phyloP scores from a whole-genome alignment of 768 basidiomycete genomes.

The Auricularia auricula-judae region DNA sequence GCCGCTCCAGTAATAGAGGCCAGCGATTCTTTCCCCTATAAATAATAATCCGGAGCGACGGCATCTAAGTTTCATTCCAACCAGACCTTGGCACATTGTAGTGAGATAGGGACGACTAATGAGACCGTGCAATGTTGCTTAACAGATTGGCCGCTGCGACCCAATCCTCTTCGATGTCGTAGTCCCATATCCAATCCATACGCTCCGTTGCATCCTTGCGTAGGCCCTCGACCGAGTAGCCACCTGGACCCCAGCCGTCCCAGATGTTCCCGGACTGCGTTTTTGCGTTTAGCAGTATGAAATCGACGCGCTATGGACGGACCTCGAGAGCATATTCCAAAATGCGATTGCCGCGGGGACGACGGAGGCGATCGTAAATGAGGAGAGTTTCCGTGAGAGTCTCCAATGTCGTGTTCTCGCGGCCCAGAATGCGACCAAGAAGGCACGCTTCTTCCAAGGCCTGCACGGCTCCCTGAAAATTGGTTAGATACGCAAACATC shows the following conservation, averaged over 20 bases:
- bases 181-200: not conserved
- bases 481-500: not conserved
- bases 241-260: not conserved
- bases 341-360: conserved; percentile 10
- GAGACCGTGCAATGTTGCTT: too few species aligned
- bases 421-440: conserved; percentile 13
- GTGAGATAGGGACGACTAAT: too few species aligned
- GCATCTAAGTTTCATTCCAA: too few species aligned
- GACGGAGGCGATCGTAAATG: conserved; percentile 13
- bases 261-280: not conserved
- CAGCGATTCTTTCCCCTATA: too few species aligned
- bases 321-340: not conserved
- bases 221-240: not conserved
- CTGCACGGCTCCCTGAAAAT: not conserved
- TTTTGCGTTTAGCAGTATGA: not conserved
- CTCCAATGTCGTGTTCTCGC: conserved; percentile 5
- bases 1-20: too few species aligned
- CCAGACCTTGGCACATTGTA: too few species aligned
- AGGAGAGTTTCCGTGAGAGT: conserved; percentile 8
- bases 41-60: too few species aligned
- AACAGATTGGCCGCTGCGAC: too few species aligned
- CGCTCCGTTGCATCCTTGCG: not conserved
- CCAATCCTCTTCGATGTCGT: not conserved
- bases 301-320: not conserved
- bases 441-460: conserved; percentile 14